Evolutionary conservation across 2,329 filamentous ascomycete species (phyloP), one percentile per base, ranked within the genome.

Genomic region (Ophiostoma pallidulum): DNA sequence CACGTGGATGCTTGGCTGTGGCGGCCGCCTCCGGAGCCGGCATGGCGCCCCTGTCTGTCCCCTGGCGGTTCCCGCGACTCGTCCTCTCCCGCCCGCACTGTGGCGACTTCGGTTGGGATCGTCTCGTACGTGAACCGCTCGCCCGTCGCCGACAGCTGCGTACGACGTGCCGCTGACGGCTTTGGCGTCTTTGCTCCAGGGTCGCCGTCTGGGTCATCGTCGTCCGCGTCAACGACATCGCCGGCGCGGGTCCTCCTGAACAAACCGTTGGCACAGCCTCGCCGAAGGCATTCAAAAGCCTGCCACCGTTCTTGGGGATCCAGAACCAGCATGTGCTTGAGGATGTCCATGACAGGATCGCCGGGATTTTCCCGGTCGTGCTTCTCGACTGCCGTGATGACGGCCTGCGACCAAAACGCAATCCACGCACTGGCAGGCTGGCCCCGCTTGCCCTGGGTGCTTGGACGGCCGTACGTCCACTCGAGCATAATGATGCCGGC

Each of bases 401-500:
- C 19, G 4, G 35, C 16, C 8, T 20, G 4, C 3, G 42, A 45
- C 42, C 42, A 45, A 26, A 45, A 38, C 4, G 5, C 7, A 8
- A 45, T 20, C 33, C 33, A 45, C 16, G 2, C 16, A 3, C 3
- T 4, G 2, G 16, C 2, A n/a, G 16, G n/a, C 16, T 5, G 7
- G 9, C 14, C 3, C n/a, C 6, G 14, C 22, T 31, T 38, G n/a
- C 16, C 33, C 14, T n/a, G 14, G n/a, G 22, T 38, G 6, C 18
- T 14, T 9, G 42, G 42, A 5, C 22, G 42, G 10, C 33, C 33
- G 24, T 38, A 39, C 1, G 24, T 31, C 42, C 42, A 45, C 42
- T 39, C 33, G n/a, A 45, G 24, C 42, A 45, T 45, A 35, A 45
- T 39, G 24, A 45, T 32, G 33, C 42, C 42, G 4, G 42, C 42